Percentiles rank a stretch among this genome's conserved stretches.
These are phyloP conservation scores for Ammopiptanthus mongolicus DNA, from an alignment of 306 rosid genomes.

Conservation along the genomic window DNA sequence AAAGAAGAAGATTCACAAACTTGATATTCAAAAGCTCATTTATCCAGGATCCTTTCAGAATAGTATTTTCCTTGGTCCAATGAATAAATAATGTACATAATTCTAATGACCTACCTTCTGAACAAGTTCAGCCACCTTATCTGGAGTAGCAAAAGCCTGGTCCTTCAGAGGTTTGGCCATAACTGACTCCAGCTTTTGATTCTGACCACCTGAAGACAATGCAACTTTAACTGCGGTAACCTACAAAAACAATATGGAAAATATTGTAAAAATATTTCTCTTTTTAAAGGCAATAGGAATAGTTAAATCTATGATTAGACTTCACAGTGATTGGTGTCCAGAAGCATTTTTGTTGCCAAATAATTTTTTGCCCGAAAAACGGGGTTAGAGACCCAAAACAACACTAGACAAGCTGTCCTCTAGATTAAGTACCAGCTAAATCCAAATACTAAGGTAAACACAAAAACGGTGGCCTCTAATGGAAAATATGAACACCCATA, in stretches of 20 bases:
- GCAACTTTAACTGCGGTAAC: constrained; percentile 96
- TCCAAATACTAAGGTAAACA: neutral
- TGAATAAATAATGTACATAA: neutral
- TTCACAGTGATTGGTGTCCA: constrained; percentile 2
- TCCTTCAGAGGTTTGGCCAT: constrained; percentile 81
- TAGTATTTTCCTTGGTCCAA: neutral
- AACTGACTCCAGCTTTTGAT: constrained; percentile 61
- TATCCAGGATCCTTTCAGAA: neutral
- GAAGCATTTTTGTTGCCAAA: neutral
- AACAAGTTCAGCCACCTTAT: constrained; percentile 89
- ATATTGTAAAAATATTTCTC: neutral
- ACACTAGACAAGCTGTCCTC: neutral
- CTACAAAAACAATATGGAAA: constrained; percentile 38
- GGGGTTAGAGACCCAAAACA: neutral
- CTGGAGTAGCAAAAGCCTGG: constrained; percentile 96
- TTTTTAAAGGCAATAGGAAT: neutral
- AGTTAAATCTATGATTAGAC: neutral
- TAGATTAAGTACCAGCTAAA: neutral
- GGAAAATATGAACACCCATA: neutral
- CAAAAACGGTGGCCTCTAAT: neutral
- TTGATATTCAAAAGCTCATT: neutral
- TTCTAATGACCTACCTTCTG: constrained; percentile 59
- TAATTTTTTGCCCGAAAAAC: neutral
- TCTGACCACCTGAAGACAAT: constrained; percentile 66
- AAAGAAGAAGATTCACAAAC: neutral